Evolutionary conservation across 2,329 filamentous ascomycete genomes (phyloP).

Genomic region (Phaeosphaeriaceae sp.): DNA sequence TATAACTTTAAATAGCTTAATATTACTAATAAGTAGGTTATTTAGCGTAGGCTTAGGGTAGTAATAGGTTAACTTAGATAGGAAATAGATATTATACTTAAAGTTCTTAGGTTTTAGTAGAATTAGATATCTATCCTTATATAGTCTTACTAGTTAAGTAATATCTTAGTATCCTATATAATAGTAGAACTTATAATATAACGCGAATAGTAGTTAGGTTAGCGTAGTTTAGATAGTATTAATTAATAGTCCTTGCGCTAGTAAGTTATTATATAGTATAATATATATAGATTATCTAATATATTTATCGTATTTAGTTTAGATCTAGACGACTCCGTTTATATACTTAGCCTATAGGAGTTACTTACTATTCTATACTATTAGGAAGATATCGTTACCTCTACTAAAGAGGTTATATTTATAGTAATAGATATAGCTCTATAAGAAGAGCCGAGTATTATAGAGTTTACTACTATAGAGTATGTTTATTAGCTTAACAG

Average conservation of each 20-base stretch:
- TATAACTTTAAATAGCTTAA: conserved; percentile 6
- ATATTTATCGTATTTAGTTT: no score
- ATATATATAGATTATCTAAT: no score
- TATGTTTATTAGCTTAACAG: conserved; percentile 11
- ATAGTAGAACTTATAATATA: conserved; percentile 8
- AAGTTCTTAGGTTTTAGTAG: conserved; percentile 1
- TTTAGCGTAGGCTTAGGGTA: no score
- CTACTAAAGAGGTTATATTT: background rate
- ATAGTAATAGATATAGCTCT: background rate
- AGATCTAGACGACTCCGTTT: background rate
- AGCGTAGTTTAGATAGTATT: no score
- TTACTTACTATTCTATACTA: background rate
- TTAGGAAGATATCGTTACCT: conserved; percentile 4
- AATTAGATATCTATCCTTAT: conserved; percentile 3
- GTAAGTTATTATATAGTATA: no score
- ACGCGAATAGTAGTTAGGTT: background rate
- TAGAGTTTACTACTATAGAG: conserved; percentile 13
- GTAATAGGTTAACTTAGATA: conserved; percentile 3
- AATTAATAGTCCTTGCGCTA: no score
- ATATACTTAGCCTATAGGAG: conserved; percentile 1
- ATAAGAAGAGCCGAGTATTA: conserved; percentile 7
- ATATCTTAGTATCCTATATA: background rate
- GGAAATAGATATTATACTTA: background rate
- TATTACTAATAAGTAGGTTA: no score
- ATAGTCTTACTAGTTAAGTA: background rate